phyloP scores from a whole-genome alignment of 768 basidiomycete genomes.

The Rhizopogon sp. region DNA sequence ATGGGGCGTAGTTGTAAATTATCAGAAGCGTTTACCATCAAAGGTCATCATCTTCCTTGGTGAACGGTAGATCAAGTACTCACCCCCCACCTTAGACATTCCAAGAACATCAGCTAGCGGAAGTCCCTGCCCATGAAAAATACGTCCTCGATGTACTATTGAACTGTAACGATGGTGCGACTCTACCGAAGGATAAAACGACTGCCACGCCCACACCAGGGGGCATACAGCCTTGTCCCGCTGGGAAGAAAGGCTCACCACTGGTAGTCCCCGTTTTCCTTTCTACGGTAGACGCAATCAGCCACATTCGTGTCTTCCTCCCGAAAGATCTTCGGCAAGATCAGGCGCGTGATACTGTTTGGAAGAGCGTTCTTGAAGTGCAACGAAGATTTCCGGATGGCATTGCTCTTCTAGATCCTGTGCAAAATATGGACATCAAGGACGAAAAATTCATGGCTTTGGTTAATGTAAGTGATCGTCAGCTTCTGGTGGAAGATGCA shows the following conservation, averaged over 20 bases:
- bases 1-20: slow-evolving; percentile 94
- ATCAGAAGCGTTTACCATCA: slow-evolving; percentile 78
- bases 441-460: slow-evolving; percentile 90
- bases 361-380: slow-evolving; percentile 92
- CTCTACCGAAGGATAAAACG: slow-evolving; percentile 54
- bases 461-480: slow-evolving; percentile 53
- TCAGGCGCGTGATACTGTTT: slow-evolving; percentile 71
- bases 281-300: slow-evolving; percentile 81
- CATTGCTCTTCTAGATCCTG: slow-evolving; percentile 81
- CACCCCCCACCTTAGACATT: slow-evolving; percentile 40
- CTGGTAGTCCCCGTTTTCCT: slow-evolving; percentile 87
- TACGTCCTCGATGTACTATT: slow-evolving; percentile 93
- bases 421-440: slow-evolving; percentile 93
- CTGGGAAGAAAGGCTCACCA: slow-evolving; percentile 71
- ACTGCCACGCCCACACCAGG: slow-evolving; percentile 53
- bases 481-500: background rate
- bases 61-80: background rate
- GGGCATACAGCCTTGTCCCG: slow-evolving; percentile 71
- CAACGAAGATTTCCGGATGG: slow-evolving; percentile 86
- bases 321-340: slow-evolving; percentile 86
- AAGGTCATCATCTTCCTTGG: slow-evolving; percentile 45
- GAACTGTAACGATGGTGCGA: slow-evolving; percentile 63
- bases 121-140: slow-evolving; percentile 81
- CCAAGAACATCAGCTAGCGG: slow-evolving; percentile 55
- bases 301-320: slow-evolving; percentile 79